Base-by-base conservation (phyloP, 345 rosid genomes). In the Salix koriyanagi region DNA sequence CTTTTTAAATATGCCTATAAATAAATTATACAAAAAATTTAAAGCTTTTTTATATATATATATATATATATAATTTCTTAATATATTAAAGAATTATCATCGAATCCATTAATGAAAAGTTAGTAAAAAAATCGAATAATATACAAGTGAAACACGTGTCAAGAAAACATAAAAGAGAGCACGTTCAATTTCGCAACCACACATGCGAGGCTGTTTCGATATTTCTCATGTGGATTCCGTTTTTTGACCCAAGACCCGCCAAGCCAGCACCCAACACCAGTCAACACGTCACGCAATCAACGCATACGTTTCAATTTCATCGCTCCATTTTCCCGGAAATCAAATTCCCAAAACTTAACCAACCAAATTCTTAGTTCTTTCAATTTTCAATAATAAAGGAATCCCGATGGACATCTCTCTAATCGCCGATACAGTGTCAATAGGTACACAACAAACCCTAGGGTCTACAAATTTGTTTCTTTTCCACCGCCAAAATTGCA, bases 331-430 rank as follows among this genome's bases (percentile, higher is more conserved):
- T 48, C 46, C 70, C 12, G 44, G 71, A 69, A 18, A 82, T 50
- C 1, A 23, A 69, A 36, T 30, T 28, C 70, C 74, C 75, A 75
- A 69, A 21, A 65, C 74, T 58, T n/a, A 19, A 44, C 56, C 28
- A 73, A 34, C 68, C 69, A 79, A 76, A 48, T 46, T 19, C 10
- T 61, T 32, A 15, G 1, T 48, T 7, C 0, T 23, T 56, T 9
- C 67, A 3, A 13, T 44, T 2, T 44, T 44, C 50, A 44, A 44
- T 44, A 44, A 44, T 44, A 13, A 13, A 12, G 16, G n/a, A 56
- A 39, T 54, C 66, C n/a, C 15, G 41, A 91, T 94, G 97, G 93
- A 90, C 4, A 44, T 88, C n/a, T 79, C 90, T 21, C 71, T 90
- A 26, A 65, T 86, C 69, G 79, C 85, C 28, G 97, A 94, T 60